Base-by-base conservation (phyloP, 1,284 basidiomycete species). In the Coniferiporia sulphurascens region DNA sequence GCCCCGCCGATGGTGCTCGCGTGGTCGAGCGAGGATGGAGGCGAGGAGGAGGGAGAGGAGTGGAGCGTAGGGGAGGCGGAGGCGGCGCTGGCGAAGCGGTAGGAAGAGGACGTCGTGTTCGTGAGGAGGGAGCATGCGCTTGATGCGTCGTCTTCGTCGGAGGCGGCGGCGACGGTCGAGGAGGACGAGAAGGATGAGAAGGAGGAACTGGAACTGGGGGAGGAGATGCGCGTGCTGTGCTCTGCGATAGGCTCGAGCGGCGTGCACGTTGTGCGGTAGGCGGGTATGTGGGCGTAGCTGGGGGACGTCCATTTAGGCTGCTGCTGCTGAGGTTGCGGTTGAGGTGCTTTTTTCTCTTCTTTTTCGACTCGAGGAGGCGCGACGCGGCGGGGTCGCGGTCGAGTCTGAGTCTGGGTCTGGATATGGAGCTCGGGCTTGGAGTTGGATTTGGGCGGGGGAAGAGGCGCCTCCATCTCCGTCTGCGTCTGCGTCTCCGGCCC, bases 61-160 rank as follows among this genome's bases (percentile, higher is more conserved):
- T 27, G 27, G 27, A 27, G 27, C 3, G 27, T 27, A 5, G 27
- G 5, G 27, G 27, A 27, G 5, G 27, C 2, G 27, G 27, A 27
- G 27, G 27, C 27, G 27, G 27, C 5, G 27, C 27, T 5, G 27
- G 55, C 34, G 38, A 60, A 60, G 15, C 54, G 59, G 34, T 60
- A 60, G 38, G 59, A 60, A 32, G 59, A 60, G 38, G 59, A 60
- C 1, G 59, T 56, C 2, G 59, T 60, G n/a, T 53, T 50, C 10
- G 54, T 56, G 38, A 56, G 53, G 35, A 60, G 44, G 4, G 59
- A 60, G 22, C 21, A 56, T 10, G 9, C 48, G 19, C 52, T 55
- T 27, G 51, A 53, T 34, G 35, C 41, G 36, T 27, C 27, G 27
- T 27, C 27, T 2, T 27, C 27, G 27, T 2, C 27, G 27, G 2